Conservation (phyloP, 768 basidiomycete species). For the Mycena polygramma region DNA sequence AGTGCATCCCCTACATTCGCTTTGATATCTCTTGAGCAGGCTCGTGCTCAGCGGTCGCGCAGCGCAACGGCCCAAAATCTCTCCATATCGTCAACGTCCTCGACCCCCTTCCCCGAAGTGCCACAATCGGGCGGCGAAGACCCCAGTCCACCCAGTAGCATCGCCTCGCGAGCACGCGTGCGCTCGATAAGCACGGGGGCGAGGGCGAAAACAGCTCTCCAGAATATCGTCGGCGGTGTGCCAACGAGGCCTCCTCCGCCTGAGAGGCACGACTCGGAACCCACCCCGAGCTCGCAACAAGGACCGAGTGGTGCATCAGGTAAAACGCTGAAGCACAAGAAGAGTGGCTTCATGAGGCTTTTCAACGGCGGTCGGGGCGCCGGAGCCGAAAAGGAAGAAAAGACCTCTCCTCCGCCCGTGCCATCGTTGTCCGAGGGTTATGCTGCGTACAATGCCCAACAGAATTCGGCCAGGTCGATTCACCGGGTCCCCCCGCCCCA, state of each 20-base stretch:
- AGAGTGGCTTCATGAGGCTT: constrained; percentile 85
- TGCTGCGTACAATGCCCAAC: constrained; percentile 46
- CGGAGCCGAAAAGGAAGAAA: constrained; percentile 61
- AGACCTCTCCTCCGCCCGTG: constrained; percentile 66
- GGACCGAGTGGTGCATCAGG: constrained; percentile 37
- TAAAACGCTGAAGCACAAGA: constrained; percentile 78
- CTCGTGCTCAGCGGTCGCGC: constrained; percentile 77
- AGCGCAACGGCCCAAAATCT: constrained; percentile 56
- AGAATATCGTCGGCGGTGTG: constrained; percentile 54
- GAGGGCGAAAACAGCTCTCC: constrained; percentile 63
- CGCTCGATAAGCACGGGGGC: constrained; percentile 75
- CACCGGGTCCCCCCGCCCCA: constrained; percentile 59
- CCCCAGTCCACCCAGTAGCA: constrained; percentile 40
- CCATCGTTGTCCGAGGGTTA: constrained; percentile 60
- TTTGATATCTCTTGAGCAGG: constrained; percentile 84
- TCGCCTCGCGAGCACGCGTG: constrained; percentile 55
- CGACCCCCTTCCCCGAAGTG: constrained; percentile 48
- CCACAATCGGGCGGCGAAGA: constrained; percentile 47
- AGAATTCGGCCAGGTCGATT: constrained; percentile 46
- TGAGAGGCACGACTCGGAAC: constrained; percentile 60
- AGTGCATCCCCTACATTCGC: constrained; percentile 64
- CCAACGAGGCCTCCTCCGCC: constrained; percentile 53
- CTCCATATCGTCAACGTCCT: constrained; percentile 44
- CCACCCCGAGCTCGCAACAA: constrained; percentile 32
- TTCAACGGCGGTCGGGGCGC: constrained; percentile 66